Evolutionary conservation across 148 eudicot genomes (phyloP).

Genomic region (Cornus controversa): DNA sequence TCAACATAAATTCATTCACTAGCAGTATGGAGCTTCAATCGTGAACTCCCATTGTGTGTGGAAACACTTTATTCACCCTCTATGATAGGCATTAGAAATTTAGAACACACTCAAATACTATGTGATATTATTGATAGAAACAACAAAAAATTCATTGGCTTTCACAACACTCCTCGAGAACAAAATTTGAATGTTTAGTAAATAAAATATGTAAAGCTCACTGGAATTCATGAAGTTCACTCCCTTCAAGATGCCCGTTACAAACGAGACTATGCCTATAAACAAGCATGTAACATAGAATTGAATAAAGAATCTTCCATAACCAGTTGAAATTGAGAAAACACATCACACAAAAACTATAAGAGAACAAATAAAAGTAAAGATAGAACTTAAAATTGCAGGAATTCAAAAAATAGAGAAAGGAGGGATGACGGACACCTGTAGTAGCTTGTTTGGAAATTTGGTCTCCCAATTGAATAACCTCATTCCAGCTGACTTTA

Average conservation of each 20-base stretch:
- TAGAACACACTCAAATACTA: background rate
- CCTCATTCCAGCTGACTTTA: constrained; percentile 78
- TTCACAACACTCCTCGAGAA: background rate
- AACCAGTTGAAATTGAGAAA: background rate
- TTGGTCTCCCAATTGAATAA: constrained; percentile 68
- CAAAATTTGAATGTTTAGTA: background rate
- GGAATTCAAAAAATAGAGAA: background rate
- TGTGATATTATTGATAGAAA: background rate
- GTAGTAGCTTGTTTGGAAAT: constrained; percentile 83
- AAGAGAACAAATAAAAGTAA: background rate
- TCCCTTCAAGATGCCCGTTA: background rate
- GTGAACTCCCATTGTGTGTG: background rate
- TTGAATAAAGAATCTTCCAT: background rate
- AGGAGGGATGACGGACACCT: constrained; percentile 38
- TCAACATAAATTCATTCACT: background rate
- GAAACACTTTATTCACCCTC: background rate
- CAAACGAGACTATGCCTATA: background rate
- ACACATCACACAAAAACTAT: background rate
- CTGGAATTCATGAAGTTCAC: background rate
- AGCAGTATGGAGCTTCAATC: background rate
- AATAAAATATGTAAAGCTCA: background rate
- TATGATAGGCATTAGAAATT: background rate
- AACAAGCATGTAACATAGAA: background rate
- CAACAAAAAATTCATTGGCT: background rate
- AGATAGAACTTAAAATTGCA: background rate